Percentiles rank a stretch among this genome's conserved stretches.
Conservation (phyloP, 768 basidiomycete species). For the Phanerochaete sordida region DNA sequence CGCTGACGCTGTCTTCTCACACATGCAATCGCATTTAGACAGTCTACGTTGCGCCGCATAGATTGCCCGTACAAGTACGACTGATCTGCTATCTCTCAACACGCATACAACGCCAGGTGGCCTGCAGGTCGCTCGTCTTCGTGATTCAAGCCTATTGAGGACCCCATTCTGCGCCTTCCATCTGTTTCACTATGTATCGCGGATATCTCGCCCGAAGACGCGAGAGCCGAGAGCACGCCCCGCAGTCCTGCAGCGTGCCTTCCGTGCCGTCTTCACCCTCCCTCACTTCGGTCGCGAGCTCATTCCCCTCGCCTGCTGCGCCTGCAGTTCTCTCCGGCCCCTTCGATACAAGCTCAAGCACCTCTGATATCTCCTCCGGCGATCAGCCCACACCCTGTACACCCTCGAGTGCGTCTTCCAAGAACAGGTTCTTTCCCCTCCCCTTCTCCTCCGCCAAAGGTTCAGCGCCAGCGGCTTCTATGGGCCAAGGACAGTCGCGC, state of each 20-base stretch:
- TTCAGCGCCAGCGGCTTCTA: constrained; percentile 29
- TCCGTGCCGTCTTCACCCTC: constrained; percentile 36
- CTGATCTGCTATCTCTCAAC: constrained; percentile 1
- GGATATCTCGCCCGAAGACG: constrained; percentile 16
- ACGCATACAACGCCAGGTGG: constrained; percentile 6
- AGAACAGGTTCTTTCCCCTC: constrained; percentile 24
- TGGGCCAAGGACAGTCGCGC: constrained; percentile 37
- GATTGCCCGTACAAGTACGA: not conserved
- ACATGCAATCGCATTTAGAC: not conserved
- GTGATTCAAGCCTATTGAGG: not conserved
- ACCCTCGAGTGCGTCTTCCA: constrained; percentile 22
- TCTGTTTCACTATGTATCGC: constrained; percentile 11
- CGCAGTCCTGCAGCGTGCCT: constrained; percentile 10
- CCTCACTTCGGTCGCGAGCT: constrained; percentile 38
- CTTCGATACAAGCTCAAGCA: constrained; percentile 31
- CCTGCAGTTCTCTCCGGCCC: constrained; percentile 38
- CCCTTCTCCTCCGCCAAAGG: constrained; percentile 27
- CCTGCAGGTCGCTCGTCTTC: constrained; percentile 3
- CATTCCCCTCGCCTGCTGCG: constrained; percentile 41
- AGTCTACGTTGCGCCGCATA: not conserved
- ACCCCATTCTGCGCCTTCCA: not conserved
- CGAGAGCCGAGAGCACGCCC: constrained; percentile 18
- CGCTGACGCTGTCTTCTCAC: not conserved
- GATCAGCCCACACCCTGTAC: constrained; percentile 39
- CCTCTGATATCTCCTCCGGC: constrained; percentile 38